Base-by-base conservation (phyloP, 495 filamentous ascomycete genomes). In the Penicillium turbatum region DNA sequence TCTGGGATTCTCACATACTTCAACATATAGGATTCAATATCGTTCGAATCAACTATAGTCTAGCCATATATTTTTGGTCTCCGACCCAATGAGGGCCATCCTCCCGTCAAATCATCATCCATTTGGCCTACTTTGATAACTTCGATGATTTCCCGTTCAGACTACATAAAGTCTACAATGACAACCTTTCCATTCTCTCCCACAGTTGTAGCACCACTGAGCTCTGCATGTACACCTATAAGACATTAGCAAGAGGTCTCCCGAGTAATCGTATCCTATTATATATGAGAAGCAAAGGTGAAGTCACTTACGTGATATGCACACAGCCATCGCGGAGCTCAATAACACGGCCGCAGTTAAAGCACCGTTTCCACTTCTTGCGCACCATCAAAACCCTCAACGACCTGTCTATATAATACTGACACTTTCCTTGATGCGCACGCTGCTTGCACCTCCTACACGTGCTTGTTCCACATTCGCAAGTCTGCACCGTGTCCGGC, bases 311-410 rank as follows among this genome's bases (percentile, higher is more conserved):
- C 44, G 16, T 47, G 16, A 47, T 47, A 31, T 45, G 27, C 21
- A 15, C 6, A 45, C 42, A 45, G 26, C 27, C 42, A 1, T 10
- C 6, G 6, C 0, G 6, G 1, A 15, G 42, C n/a, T 45, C 42
- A 31, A 45, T 30, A n/a, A 45, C 26, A 29, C n/a, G 42, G 16
- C 27, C 10, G 6, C 42, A 45, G 5, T 9, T 12, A 24, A 11
- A 27, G 65, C 76, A 26, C 15, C 31, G 6, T 40, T 38, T 49
- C 73, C 77, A 19, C 30, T 44, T 4, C 57, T 72, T n/a, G 24
- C 27, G 29, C 53, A 56, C 5, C 40, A 27, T n/a, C 44, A 31
- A 31, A 17, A 17, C 31, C 27, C 31, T n/a, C 6, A 45, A 16
- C 0, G 16, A 19, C 26, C n/a, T 5, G 27, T 45, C 42, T 4